Conservation (phyloP, 2,329 filamentous ascomycete species). For the Microcyclospora tardicrescens region DNA sequence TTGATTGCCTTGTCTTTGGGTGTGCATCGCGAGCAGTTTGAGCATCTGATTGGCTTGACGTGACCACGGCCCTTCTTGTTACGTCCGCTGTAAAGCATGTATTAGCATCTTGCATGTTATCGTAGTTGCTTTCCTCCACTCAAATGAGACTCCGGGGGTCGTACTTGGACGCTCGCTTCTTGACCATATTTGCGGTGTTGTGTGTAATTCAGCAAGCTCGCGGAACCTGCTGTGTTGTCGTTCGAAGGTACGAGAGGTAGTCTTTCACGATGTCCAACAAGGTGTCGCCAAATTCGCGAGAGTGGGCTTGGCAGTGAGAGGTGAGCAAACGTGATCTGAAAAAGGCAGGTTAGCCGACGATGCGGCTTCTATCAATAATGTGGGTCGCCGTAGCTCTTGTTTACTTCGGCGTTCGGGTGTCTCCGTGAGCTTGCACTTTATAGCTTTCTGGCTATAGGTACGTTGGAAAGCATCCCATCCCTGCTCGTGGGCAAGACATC, state of each 20-base stretch:
- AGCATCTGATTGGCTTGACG: constrained; percentile 97
- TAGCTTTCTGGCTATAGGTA: background rate
- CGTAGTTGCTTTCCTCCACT: background rate
- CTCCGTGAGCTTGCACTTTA: too few species aligned
- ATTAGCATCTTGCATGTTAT: constrained; percentile 22
- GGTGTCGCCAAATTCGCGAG: background rate
- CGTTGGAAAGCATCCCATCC: too few species aligned
- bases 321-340: background rate
- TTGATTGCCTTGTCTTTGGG: constrained; percentile 99
- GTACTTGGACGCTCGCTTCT: constrained; percentile 65
- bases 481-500: too few species aligned
- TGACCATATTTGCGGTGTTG: constrained; percentile 54
- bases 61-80: constrained; percentile 99
- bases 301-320: background rate
- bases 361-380: background rate
- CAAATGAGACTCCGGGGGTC: constrained; percentile 17
- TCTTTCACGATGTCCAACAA: background rate
- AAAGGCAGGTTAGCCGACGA: background rate
- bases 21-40: constrained; percentile 68
- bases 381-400: too few species aligned
- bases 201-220: constrained; percentile 11
- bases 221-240: constrained; percentile 13
- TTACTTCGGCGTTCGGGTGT: too few species aligned
- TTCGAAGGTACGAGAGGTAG: background rate
- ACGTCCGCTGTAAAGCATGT: constrained; percentile 56